A percentile compares a stretch with the other conserved stretches of the same genome.
phyloP scores from a whole-genome alignment of 2,329 filamentous ascomycete genomes.

The Ceratocystis destructans region DNA sequence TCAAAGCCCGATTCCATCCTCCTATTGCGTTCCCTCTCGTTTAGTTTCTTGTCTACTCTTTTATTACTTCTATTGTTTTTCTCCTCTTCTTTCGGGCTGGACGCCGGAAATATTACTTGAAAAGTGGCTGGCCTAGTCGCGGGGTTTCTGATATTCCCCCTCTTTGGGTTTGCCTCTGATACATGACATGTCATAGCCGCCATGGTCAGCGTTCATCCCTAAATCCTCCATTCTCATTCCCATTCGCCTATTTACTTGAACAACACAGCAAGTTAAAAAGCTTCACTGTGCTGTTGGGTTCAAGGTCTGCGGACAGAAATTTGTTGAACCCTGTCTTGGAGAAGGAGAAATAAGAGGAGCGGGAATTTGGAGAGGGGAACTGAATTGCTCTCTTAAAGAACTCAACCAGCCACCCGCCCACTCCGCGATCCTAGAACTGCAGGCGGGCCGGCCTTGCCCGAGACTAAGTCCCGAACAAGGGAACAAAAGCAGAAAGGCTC shows the following conservation, averaged over 20 bases:
- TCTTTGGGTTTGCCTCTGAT: not conserved
- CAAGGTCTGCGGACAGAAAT: not conserved
- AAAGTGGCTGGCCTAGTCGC: not conserved
- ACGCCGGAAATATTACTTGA: no score
- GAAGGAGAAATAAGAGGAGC: not conserved
- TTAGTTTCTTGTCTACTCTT: not conserved
- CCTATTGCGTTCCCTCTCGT: not conserved
- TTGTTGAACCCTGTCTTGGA: not conserved
- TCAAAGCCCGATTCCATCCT: not conserved
- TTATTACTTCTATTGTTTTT: not conserved
- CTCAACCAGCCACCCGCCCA: not conserved
- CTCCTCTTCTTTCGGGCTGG: not conserved
- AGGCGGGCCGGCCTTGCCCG: constrained; percentile 1
- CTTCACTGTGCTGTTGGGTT: not conserved
- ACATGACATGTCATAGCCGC: constrained; percentile 1
- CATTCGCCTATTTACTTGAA: not conserved
- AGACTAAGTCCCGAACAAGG: not conserved
- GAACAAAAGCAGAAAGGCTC: not conserved
- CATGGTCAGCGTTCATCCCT: not conserved
- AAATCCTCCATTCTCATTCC: not conserved
- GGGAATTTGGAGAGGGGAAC: not conserved
- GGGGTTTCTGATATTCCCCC: not conserved
- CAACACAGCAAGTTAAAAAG: no score
- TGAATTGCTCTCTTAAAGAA: not conserved
- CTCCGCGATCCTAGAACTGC: constrained; percentile 2